Evolutionary conservation across 2,329 filamentous ascomycete species (phyloP).

Genomic region (Podosphaera xanthii): DNA sequence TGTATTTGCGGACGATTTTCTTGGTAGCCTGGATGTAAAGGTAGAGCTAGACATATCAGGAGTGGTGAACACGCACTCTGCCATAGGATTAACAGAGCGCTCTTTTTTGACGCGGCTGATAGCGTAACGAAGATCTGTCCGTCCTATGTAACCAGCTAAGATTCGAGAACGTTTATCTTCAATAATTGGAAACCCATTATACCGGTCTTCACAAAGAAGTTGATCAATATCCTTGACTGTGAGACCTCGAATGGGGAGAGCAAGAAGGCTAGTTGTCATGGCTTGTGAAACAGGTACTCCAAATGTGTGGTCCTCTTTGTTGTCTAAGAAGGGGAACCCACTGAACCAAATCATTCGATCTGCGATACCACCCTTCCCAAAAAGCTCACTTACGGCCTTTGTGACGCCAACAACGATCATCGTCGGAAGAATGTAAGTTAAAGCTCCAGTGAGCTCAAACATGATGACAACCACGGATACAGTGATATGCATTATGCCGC

Average conservation of each 20-base stretch:
- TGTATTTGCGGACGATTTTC: slow-evolving; percentile 20
- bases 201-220: slow-evolving; percentile 54
- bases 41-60: slow-evolving; percentile 18
- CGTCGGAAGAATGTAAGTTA: slow-evolving; percentile 90
- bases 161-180: slow-evolving; percentile 47
- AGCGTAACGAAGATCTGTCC: slow-evolving; percentile 77
- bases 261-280: slow-evolving; percentile 59
- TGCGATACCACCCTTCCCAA: slow-evolving; percentile 89
- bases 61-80: slow-evolving; percentile 52
- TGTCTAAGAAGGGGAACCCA: slow-evolving; percentile 88
- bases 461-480: slow-evolving; percentile 96
- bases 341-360: slow-evolving; percentile 99
- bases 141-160: slow-evolving; percentile 76
- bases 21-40: slow-evolving; percentile 7
- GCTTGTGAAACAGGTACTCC: slow-evolving; percentile 78
- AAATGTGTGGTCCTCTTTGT: slow-evolving; percentile 93
- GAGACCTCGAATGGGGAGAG: slow-evolving; percentile 52
- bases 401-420: slow-evolving; percentile 98
- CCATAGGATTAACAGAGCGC: slow-evolving; percentile 37
- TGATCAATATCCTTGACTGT: slow-evolving; percentile 55
- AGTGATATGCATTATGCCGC: slow-evolving; percentile 95
- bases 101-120: slow-evolving; percentile 58
- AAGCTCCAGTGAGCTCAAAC: slow-evolving; percentile 93
- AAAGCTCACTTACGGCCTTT: slow-evolving; percentile 74
- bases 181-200: slow-evolving; percentile 83